Percentiles rank a stretch among this genome's conserved stretches.
These are phyloP conservation scores for Verticillium tricorpus DNA, from an alignment of 2,329 filamentous ascomycete genomes.

Conservation along the genomic window DNA sequence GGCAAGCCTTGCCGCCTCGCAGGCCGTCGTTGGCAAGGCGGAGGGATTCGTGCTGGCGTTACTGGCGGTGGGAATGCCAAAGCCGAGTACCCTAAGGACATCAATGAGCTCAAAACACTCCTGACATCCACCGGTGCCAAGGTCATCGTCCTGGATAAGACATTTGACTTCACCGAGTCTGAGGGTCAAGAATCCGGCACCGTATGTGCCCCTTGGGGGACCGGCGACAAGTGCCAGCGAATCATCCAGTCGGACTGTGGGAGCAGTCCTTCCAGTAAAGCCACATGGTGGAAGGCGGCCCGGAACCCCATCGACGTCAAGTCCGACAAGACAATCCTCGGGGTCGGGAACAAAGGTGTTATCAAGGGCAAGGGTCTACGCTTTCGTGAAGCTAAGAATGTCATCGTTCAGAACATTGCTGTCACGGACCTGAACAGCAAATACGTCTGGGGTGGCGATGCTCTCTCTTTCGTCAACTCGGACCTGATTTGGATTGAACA, in stretches of 20 bases:
- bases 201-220: conserved; percentile 19
- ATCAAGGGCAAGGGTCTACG: conserved; percentile 11
- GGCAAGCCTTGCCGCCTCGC: neutral
- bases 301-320: conserved; percentile 6
- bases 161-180: conserved; percentile 20
- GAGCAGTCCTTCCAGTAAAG: neutral
- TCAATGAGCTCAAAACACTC: conserved; percentile 33
- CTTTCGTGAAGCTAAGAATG: conserved; percentile 2
- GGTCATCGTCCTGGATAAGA: conserved; percentile 20
- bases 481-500: conserved; percentile 47
- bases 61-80: conserved; percentile 47
- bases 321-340: conserved; percentile 10
- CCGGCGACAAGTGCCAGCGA: conserved; percentile 14
- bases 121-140: conserved; percentile 16
- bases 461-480: conserved; percentile 30
- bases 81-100: conserved; percentile 35
- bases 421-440: conserved; percentile 8
- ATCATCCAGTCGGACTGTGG: neutral
- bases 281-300: neutral
- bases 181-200: conserved; percentile 19
- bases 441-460: conserved; percentile 10
- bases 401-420: conserved; percentile 10
- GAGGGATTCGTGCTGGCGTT: conserved; percentile 31
- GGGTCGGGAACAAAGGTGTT: conserved; percentile 6
- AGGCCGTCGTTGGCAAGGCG: conserved; percentile 19